These are phyloP conservation scores for Candida chilensis DNA, from an alignment of 805 yeast genomes.

Conservation along the genomic window DNA sequence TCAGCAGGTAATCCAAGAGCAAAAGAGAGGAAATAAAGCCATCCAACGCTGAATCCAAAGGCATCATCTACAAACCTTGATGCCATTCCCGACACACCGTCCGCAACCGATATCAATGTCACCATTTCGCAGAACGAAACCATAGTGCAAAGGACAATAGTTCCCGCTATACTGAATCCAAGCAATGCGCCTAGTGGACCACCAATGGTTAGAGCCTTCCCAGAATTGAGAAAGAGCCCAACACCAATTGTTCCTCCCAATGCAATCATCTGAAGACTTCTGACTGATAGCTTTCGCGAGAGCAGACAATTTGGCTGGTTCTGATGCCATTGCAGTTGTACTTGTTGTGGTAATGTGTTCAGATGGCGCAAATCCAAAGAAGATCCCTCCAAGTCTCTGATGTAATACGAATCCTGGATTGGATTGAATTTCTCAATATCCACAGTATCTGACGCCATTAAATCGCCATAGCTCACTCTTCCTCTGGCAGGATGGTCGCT, in stretches of 20 bases:
- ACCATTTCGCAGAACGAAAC: constrained; percentile 38
- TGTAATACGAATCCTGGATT: constrained; percentile 2
- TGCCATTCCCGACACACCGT: constrained; percentile 34
- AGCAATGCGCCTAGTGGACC: constrained; percentile 34
- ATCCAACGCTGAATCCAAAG: constrained; percentile 35
- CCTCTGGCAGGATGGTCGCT: no score
- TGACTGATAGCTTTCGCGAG: constrained; percentile 23
- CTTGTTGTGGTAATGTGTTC: constrained; percentile 4
- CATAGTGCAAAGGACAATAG: constrained; percentile 28
- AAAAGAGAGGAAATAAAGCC: constrained; percentile 33
- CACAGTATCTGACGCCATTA: not conserved
- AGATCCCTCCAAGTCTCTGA: constrained; percentile 2
- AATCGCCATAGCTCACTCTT: constrained; percentile 8
- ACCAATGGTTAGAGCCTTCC: constrained; percentile 31
- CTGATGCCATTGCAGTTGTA: constrained; percentile 1
- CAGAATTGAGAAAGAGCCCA: constrained; percentile 30
- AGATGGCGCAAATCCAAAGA: constrained; percentile 4
- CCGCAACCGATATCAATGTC: constrained; percentile 35
- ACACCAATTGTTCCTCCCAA: constrained; percentile 37
- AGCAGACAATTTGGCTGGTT: constrained; percentile 8
- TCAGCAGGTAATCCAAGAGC: constrained; percentile 34
- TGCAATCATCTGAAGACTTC: constrained; percentile 36
- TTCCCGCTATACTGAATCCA: constrained; percentile 27
- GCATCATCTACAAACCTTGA: constrained; percentile 36
- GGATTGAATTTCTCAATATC: constrained; percentile 5